Conservation (phyloP, 1,139 yeast species). For the Geotrichum phurueaensis region DNA sequence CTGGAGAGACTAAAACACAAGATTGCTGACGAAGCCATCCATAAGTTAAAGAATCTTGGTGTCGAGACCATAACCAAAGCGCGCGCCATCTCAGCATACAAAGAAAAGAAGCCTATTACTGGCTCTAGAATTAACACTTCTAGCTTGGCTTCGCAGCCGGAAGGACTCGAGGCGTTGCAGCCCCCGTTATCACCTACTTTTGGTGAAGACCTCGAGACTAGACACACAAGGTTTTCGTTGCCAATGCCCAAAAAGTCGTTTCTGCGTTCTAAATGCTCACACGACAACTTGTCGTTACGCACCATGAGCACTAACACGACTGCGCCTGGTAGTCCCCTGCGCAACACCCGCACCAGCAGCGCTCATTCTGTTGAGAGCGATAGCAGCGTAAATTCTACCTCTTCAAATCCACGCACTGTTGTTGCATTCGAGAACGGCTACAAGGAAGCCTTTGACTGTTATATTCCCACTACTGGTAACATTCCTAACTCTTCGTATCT, state of each 20-base stretch:
- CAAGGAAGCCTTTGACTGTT: slow-evolving; percentile 13
- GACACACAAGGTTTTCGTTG: background rate
- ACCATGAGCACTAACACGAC: background rate
- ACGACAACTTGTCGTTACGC: background rate
- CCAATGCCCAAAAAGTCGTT: background rate
- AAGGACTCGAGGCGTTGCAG: background rate
- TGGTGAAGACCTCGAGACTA: background rate
- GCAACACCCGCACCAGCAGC: background rate
- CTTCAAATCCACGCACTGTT: slow-evolving; percentile 3
- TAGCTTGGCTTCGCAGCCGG: background rate
- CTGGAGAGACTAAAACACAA: background rate
- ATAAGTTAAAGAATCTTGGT: slow-evolving; percentile 1
- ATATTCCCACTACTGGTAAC: slow-evolving; percentile 18
- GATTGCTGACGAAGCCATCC: background rate
- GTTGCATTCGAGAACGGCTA: slow-evolving; percentile 16
- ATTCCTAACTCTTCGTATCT: slow-evolving; percentile 16
- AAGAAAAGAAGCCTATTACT: background rate
- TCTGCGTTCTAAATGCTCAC: background rate
- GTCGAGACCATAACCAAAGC: slow-evolving; percentile 5
- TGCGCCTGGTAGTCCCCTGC: background rate
- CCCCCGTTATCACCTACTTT: background rate
- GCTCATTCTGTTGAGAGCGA: background rate
- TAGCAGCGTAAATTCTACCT: background rate
- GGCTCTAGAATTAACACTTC: background rate
- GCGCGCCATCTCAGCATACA: slow-evolving; percentile 7